Evolutionary conservation across 1,284 basidiomycete species (phyloP).

Genomic region (Anthracocystis walkeri): DNA sequence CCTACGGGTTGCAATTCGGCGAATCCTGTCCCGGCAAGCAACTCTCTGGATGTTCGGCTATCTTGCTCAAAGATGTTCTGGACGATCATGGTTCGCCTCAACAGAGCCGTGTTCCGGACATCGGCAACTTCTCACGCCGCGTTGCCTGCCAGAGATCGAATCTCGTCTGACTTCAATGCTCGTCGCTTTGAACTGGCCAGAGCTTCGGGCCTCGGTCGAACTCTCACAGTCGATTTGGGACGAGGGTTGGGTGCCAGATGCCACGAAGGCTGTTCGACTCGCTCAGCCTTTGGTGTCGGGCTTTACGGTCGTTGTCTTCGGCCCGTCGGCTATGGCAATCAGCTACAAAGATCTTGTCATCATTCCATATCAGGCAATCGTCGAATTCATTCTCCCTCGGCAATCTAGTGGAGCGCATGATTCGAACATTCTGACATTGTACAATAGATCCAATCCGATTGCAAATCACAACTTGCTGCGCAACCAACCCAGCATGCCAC

Average conservation of each 20-base stretch:
- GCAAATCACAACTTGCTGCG: conserved; percentile 28
- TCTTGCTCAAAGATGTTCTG: background rate
- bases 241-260: background rate
- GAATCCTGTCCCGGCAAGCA: background rate
- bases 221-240: background rate
- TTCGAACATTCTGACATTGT: background rate
- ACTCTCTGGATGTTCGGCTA: background rate
- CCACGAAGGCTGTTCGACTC: too few relatives aligned
- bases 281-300: background rate
- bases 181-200: too few relatives aligned
- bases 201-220: conserved; percentile 4
- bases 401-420: background rate
- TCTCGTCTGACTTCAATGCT: too few relatives aligned
- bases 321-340: background rate
- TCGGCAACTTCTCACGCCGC: background rate
- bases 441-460: background rate
- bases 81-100: conserved; percentile 1
- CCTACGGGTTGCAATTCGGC: background rate
- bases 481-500: conserved; percentile 38
- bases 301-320: background rate
- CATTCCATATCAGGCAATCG: conserved; percentile 10
- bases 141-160: background rate
- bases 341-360: background rate
- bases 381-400: background rate
- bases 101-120: background rate